Conservation (phyloP, 257 asterid genomes). For the Salvia splendens region DNA sequence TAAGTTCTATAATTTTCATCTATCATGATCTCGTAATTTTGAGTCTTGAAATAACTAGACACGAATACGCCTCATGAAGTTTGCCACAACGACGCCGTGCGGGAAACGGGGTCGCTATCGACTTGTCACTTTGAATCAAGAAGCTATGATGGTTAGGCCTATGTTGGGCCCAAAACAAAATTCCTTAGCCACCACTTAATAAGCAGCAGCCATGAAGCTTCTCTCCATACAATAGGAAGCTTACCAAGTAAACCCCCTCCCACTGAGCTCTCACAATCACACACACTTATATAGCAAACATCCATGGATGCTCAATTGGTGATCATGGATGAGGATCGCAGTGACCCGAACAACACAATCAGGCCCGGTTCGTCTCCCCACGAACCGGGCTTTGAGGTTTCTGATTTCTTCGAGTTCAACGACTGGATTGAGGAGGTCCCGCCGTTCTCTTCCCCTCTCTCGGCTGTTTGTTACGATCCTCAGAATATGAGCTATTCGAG, state of each 20-base stretch:
- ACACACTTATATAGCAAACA: conserved; percentile 24
- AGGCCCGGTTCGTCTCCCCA: conserved; percentile 27
- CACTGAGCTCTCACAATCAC: conserved; percentile 25
- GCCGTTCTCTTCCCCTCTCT: conserved; percentile 32
- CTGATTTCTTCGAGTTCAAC: conserved; percentile 57
- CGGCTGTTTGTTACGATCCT: conserved; percentile 35
- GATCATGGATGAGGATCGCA: conserved; percentile 42
- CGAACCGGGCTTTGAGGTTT: conserved; percentile 44
- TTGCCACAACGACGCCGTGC: not conserved
- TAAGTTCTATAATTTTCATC: no score
- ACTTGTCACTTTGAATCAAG: conserved; percentile 27
- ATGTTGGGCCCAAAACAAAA: conserved; percentile 34
- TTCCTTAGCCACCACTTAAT: conserved; percentile 56
- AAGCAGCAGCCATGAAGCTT: conserved; percentile 66
- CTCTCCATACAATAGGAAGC: conserved; percentile 51
- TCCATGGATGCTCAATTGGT: conserved; percentile 24
- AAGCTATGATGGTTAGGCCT: conserved; percentile 36
- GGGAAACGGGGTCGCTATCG: not conserved
- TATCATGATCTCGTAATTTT: no score
- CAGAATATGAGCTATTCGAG: conserved; percentile 40
- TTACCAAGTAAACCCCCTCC: conserved; percentile 43
- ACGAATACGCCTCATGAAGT: no score
- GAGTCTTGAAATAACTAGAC: no score
- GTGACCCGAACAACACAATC: not conserved
- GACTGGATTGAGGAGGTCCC: conserved; percentile 63